Evolutionary conservation across 1,139 yeast genomes (phyloP).

Genomic region (Sugiyamaella pinicola): DNA sequence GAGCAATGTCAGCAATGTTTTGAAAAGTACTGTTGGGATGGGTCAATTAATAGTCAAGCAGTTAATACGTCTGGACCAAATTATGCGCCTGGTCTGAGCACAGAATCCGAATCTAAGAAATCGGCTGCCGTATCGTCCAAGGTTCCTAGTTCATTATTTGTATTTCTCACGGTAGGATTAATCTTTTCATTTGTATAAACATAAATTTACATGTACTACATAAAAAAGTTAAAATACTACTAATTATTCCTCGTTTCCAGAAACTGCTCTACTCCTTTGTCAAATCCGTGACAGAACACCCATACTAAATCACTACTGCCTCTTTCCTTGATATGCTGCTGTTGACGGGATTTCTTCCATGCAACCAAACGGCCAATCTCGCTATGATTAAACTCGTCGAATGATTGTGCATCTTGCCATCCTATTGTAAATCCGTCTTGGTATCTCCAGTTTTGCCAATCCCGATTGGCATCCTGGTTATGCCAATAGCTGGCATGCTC

Average conservation of each 20-base stretch:
- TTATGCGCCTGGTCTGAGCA: slow-evolving; percentile 25
- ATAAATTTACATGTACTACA: not conserved
- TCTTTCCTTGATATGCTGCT: slow-evolving; percentile 58
- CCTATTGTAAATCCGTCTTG: slow-evolving; percentile 75
- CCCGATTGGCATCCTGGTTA: slow-evolving; percentile 55
- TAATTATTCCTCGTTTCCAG: slow-evolving; percentile 8
- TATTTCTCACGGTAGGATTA: not conserved
- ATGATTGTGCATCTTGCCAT: slow-evolving; percentile 69
- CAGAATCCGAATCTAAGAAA: slow-evolving; percentile 3
- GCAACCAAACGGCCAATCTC: slow-evolving; percentile 71
- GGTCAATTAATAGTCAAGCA: slow-evolving; percentile 39
- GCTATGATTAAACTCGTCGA: slow-evolving; percentile 70
- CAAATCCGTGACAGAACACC: slow-evolving; percentile 90
- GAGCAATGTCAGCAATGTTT: slow-evolving; percentile 79
- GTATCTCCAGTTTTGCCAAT: slow-evolving; percentile 79
- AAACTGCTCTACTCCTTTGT: slow-evolving; percentile 53
- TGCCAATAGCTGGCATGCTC: slow-evolving; percentile 73
- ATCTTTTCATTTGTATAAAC: slow-evolving; percentile 10
- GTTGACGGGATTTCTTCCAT: slow-evolving; percentile 59
- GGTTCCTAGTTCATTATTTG: slow-evolving; percentile 1
- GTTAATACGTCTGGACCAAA: slow-evolving; percentile 26
- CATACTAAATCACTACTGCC: slow-evolving; percentile 64
- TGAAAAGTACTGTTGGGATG: slow-evolving; percentile 83
- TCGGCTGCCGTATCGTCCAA: slow-evolving; percentile 15
- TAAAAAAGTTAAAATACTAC: not conserved